phyloP scores from a whole-genome alignment of 2,329 filamentous ascomycete species.

The Aquanectria penicillioides region DNA sequence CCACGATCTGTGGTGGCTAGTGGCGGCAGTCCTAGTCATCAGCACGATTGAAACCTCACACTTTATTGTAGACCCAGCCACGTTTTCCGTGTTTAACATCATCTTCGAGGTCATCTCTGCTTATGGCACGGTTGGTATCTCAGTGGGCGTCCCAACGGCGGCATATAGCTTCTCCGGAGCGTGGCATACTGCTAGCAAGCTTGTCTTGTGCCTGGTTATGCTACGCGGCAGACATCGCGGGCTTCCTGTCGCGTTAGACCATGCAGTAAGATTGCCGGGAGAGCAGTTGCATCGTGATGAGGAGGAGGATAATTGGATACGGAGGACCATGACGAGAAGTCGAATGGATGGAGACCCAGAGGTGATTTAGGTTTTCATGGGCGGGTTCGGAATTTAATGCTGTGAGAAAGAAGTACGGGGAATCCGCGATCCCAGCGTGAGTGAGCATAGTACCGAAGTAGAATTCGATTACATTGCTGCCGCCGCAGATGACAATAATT shows the following conservation, averaged over 20 bases:
- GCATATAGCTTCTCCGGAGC: constrained; percentile 66
- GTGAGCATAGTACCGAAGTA: too few relatives aligned
- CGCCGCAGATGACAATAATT: too few relatives aligned
- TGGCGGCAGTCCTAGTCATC: constrained; percentile 68
- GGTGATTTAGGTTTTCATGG: too few relatives aligned
- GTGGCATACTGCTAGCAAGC: constrained; percentile 65
- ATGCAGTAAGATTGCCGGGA: constrained; percentile 58
- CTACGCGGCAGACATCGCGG: constrained; percentile 65
- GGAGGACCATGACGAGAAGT: constrained; percentile 42
- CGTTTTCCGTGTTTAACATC: constrained; percentile 69
- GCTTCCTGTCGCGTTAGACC: constrained; percentile 65
- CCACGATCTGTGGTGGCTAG: constrained; percentile 74
- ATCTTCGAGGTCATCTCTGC: constrained; percentile 66
- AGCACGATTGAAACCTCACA: constrained; percentile 67
- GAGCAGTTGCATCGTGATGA: constrained; percentile 44
- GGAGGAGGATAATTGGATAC: constrained; percentile 43
- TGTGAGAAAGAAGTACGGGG: too few relatives aligned
- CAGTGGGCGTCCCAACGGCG: constrained; percentile 62
- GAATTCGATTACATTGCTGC: too few relatives aligned
- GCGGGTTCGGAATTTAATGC: too few relatives aligned
- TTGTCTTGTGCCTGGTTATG: constrained; percentile 67
- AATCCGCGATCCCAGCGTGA: too few relatives aligned
- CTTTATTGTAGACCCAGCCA: constrained; percentile 61
- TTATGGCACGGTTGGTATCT: constrained; percentile 71
- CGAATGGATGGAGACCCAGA: too few relatives aligned